phyloP scores from a whole-genome alignment of 202 grass and related monocot genomes.

The Zoysia matrella region DNA sequence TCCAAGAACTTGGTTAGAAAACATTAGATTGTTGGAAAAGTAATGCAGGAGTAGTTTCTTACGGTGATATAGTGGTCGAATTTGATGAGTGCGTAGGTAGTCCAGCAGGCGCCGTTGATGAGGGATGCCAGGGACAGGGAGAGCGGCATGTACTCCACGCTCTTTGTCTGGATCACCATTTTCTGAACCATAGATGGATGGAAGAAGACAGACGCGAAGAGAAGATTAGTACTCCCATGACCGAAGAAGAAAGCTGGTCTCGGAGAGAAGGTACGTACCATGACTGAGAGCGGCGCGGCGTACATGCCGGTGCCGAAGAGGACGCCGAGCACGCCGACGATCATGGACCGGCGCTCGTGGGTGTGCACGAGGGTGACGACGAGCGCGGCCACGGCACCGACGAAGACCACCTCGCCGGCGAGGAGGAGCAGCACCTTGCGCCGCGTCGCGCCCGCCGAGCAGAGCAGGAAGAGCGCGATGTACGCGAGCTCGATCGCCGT shows the following conservation, averaged over 20 bases:
- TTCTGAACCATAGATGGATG: constrained; percentile 47
- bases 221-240: background rate
- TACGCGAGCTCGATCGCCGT: constrained; percentile 18
- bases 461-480: constrained; percentile 56
- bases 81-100: constrained; percentile 72
- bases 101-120: constrained; percentile 72
- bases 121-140: constrained; percentile 60
- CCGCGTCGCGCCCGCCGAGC: constrained; percentile 39
- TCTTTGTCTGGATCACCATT: constrained; percentile 76
- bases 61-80: constrained; percentile 91
- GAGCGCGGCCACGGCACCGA: constrained; percentile 20
- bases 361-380: constrained; percentile 48
- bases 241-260: too few species aligned
- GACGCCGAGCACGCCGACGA: constrained; percentile 68
- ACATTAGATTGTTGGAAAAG: background rate
- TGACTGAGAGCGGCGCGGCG: constrained; percentile 62
- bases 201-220: background rate
- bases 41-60: constrained; percentile 41
- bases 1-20: background rate
- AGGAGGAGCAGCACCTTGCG: constrained; percentile 47
- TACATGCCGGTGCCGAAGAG: constrained; percentile 25
- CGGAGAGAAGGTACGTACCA: constrained; percentile 45
- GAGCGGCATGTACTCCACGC: constrained; percentile 83
- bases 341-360: constrained; percentile 48
- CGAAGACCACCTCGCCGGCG: constrained; percentile 42